Conservation (phyloP, 306 rosid species). For the Neltuma alba region DNA sequence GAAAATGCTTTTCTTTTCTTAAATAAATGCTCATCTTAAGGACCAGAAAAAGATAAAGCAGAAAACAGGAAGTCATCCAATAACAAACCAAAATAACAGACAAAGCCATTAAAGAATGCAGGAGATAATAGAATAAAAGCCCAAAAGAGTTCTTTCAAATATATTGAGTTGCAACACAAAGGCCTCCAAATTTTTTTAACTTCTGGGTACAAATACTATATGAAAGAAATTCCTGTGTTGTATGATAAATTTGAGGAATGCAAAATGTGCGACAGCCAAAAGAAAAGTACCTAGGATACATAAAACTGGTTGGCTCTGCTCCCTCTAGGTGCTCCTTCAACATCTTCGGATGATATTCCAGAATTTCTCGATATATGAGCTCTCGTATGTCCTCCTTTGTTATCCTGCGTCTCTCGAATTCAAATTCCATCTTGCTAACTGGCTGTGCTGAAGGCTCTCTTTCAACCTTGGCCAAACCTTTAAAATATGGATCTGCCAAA, state of each 20-base stretch:
- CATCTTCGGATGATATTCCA: constrained; percentile 92
- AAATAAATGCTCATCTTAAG: neutral
- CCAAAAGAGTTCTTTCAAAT: neutral
- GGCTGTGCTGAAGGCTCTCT: constrained; percentile 91
- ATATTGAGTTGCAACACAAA: neutral
- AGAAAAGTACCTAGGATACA: constrained; percentile 79
- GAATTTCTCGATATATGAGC: constrained; percentile 79
- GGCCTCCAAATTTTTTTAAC: neutral
- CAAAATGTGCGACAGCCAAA: neutral
- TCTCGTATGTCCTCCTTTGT: constrained; percentile 88
- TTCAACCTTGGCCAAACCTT: constrained; percentile 90
- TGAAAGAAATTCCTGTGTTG: constrained; percentile 11
- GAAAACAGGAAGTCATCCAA: constrained; percentile 1
- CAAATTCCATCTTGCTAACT: constrained; percentile 93
- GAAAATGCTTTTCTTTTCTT: neutral
- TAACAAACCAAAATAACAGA: neutral
- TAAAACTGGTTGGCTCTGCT: constrained; percentile 76
- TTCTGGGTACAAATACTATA: neutral
- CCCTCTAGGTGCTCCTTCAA: constrained; percentile 81
- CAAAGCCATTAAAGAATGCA: neutral
- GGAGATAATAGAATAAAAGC: neutral
- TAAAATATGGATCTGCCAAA: constrained; percentile 83
- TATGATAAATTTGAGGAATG: constrained; percentile 16
- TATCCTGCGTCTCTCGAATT: constrained; percentile 84
- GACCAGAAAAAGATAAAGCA: constrained; percentile 6